Base-by-base conservation (phyloP, 2,329 filamentous ascomycete genomes). In the Ascochyta viciae-villosae region DNA sequence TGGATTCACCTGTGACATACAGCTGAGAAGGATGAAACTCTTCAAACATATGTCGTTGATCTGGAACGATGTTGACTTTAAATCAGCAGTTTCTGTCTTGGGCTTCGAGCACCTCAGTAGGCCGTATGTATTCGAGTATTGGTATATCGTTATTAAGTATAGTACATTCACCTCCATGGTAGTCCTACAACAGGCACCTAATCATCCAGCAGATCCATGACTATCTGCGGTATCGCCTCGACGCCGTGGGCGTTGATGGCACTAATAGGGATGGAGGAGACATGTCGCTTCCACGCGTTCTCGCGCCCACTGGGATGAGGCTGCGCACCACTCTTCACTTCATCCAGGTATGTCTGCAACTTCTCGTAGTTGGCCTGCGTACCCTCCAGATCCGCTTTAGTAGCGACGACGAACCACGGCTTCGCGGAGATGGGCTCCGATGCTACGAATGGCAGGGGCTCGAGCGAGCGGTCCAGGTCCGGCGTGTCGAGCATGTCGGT, bases 331-430 rank as follows among this genome's bases (percentile, higher is more conserved):
- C 78, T 79, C 47, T 85, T 85, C 23, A 98, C 83, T 4, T 78
- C 79, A 4, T 84, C 81, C 4, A 99, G 77, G 75, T 97, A 96
- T 8, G 78, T 77, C 63, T 87, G 87, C 64, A 99, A 78, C 47
- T 79, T 76, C 33, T 75, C 77, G 73, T 91, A 99, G 71, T 95
- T 96, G 23, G 87, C 84, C 73, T 92, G 85, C 2, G 95, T 96
- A 3, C 84, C 84, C 3, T 88, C 85, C 50, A 96, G 74, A 73
- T 98, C 94, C 0, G 91, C 93, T 77, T 98, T 98, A 19, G 93
- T 97, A 1, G 91, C 94, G 39, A 97, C 87, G 5, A 97, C 93
- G 68, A 96, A 95, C 95, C 95, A 99, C 0, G 95, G 93, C 78
- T 99, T 99, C 31, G 85, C 86, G n/a, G 90, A 90, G 63, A 98